Evolutionary conservation across 768 basidiomycete genomes (phyloP).

Genomic region (Chalciporus chontae): DNA sequence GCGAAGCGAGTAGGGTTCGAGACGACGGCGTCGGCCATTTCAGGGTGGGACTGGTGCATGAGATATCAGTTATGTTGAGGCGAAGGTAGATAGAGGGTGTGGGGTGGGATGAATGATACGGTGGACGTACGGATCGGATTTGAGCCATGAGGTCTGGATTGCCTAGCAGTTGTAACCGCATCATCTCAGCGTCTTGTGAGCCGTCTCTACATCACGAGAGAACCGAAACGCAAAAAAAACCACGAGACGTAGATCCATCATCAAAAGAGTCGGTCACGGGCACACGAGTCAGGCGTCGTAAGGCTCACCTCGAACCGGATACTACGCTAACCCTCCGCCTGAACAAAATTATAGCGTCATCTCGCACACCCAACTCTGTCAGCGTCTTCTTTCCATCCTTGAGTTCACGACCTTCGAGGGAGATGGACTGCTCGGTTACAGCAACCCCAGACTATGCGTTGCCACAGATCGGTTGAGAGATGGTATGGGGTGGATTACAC

Average conservation of each 20-base stretch:
- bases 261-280: too few relatives aligned
- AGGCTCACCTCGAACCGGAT: constrained; percentile 40
- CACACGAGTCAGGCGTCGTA: not conserved
- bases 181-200: constrained; percentile 86
- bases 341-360: constrained; percentile 64
- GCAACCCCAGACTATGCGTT: constrained; percentile 67
- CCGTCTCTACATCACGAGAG: constrained; percentile 43
- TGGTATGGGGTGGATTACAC: not conserved
- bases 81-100: not conserved
- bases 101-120: too few relatives aligned
- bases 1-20: constrained; percentile 72
- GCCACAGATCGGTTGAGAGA: not conserved
- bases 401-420: constrained; percentile 63
- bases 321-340: constrained; percentile 50
- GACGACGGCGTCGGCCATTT: constrained; percentile 69
- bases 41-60: constrained; percentile 65
- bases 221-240: too few relatives aligned
- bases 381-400: constrained; percentile 66
- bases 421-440: constrained; percentile 67
- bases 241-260: too few relatives aligned
- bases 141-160: constrained; percentile 77
- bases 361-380: constrained; percentile 53
- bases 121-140: constrained; percentile 55
- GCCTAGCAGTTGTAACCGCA: constrained; percentile 83
- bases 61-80: not conserved